Base-by-base conservation (phyloP, 495 filamentous ascomycete genomes). In the Penicillium taxi region DNA sequence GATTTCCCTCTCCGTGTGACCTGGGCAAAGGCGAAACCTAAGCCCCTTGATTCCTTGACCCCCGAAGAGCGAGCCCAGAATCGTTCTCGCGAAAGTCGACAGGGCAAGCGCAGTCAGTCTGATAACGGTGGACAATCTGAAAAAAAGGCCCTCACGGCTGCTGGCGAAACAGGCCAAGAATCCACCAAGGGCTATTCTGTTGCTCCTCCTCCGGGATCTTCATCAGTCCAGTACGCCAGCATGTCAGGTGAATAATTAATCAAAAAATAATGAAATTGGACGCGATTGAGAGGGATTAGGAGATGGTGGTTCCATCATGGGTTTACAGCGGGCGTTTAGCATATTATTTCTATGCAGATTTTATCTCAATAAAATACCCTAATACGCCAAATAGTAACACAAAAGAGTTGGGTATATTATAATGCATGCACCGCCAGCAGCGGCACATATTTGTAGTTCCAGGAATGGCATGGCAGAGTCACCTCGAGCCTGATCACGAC, bases 1-100 rank as follows among this genome's bases (percentile, higher is more conserved):
- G 93, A 90, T 0, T 94, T 88, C 50, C 91, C 93, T 0, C 56
- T 98, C 34, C 71, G 88, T 14, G 74, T 98, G 11, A 78, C 86
- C 37, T 98, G 91, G 91, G 89, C 86, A 4, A 81, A 80, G 47
- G 93, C 91, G 13, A 91, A 84, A 67, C 80, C 87, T 0, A 91
- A 84, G 67, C 80, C 87, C 0, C 66, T 98, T 29, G 91, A 94
- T 37, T 91, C 75, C 16, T 77, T 96, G 75, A 83, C 94, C 40
- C 78, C 79, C 30, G 84, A 94, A 43, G 74, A 89, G 59, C 75
- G 87, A 22, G 64, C 81, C 38, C 66, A 74, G 46, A 81, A 88
- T 60, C n/a, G n/a, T n/a, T 78, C 85, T 22, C 73, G 81, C 17
- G 84, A 88, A 36, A 79, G 78, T 21, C 75, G 86, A 26, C 69